A percentile compares a stretch with the other conserved stretches of the same genome.
Evolutionary conservation across 2,329 filamentous ascomycete genomes (phyloP).

Genomic region (Drechslera avenae): DNA sequence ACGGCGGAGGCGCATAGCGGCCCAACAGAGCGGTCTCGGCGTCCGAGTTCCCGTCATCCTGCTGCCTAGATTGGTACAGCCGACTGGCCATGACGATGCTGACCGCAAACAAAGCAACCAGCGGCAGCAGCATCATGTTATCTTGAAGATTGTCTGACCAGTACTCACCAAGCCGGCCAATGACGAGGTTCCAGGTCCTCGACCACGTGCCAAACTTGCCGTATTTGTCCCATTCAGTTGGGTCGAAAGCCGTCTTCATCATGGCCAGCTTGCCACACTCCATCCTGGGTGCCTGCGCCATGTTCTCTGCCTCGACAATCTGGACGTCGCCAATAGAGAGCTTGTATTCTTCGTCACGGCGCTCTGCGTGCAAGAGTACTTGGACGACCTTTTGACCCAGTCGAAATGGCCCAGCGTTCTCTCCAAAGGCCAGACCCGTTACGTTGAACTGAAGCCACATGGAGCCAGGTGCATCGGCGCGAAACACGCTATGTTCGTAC

Average conservation of each 20-base stretch:
- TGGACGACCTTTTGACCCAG: slow-evolving; percentile 35
- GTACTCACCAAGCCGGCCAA: slow-evolving; percentile 13
- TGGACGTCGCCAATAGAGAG: slow-evolving; percentile 33
- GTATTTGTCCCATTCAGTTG: slow-evolving; percentile 38
- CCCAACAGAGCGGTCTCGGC: slow-evolving; percentile 28
- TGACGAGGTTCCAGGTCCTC: slow-evolving; percentile 20
- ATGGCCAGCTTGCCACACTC: slow-evolving; percentile 36
- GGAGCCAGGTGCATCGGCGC: slow-evolving; percentile 14
- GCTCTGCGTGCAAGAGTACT: slow-evolving; percentile 23
- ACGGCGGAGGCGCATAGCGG: slow-evolving; percentile 20
- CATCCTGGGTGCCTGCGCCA: slow-evolving; percentile 30
- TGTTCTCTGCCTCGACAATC: slow-evolving; percentile 26
- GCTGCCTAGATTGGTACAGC: slow-evolving; percentile 14
- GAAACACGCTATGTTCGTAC: slow-evolving; percentile 34
- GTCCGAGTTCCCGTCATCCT: slow-evolving; percentile 18
- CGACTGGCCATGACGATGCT: slow-evolving; percentile 20
- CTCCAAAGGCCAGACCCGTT: slow-evolving; percentile 17
- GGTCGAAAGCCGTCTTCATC: slow-evolving; percentile 31
- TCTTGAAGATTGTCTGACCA: slow-evolving; percentile 16
- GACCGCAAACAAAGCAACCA: slow-evolving; percentile 19
- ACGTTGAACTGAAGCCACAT: slow-evolving; percentile 39
- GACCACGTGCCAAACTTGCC: slow-evolving; percentile 34
- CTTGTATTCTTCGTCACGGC: slow-evolving; percentile 1
- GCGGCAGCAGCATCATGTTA: slow-evolving; percentile 21
- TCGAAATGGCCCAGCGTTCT: slow-evolving; percentile 4